Base-by-base conservation (phyloP, 1,284 basidiomycete species). In the Sphagnurus paluster region DNA sequence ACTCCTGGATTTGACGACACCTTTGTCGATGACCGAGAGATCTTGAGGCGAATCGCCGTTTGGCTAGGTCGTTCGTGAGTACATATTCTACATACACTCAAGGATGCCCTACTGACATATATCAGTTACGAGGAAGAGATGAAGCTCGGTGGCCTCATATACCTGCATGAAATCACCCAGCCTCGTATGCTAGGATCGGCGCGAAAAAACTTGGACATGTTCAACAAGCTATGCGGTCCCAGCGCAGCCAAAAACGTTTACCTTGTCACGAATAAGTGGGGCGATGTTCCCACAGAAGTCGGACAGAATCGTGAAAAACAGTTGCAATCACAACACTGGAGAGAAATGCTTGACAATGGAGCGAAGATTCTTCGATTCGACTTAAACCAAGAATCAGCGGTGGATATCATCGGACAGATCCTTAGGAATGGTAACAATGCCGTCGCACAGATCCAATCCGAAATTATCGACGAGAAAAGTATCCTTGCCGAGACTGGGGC, bases 1-100 rank as follows among this genome's bases (percentile, higher is more conserved):
- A 60, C 59, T 16, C 60, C 60, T 14, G 59, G 60, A 17, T 62
- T 62, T 37, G 57, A 59, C 34, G 54, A 59, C 39, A 56, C 49
- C 2, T 38, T 48, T 32, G 43, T 44, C 16, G 46, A 54, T 16
- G 60, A 62, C 34, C 40, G 45, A 10, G 52, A 58, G 25, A 56
- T 57, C 16, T 34, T 60, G 42, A 49, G 52, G 23, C 48, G 47
- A n/a, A 58, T 62, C 28, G 54, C 56, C 7, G 47, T 51, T 5
- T 62, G 60, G 60, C 36, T 59, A 23, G 52, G 48, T 34, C 38
- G 38, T 45, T 54, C 56, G 56, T 56, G 42, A 44, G 41, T 28
- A 19, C 11, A 17, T 9, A 33, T 8, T 23, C 13, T 19, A 28
- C 26, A 10, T 11, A 20, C 23, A 30, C 21, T 41, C 19, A 2